Evolutionary conservation across 768 basidiomycete genomes (phyloP), one percentile per base, ranked within the genome.

Genomic region (Hydnum rufescens): DNA sequence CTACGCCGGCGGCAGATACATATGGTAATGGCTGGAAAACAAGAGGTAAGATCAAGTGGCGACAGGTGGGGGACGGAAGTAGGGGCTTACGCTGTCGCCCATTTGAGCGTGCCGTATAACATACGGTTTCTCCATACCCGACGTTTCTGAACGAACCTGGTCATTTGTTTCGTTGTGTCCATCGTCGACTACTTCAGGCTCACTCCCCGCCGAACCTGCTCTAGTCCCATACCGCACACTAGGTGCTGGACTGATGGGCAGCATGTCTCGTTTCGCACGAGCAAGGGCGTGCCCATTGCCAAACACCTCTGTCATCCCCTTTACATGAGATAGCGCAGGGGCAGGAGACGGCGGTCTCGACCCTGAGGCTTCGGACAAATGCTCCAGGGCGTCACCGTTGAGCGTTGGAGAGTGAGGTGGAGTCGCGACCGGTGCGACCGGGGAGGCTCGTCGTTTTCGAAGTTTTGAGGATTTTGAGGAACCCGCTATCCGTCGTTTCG

Each of bases 1-100:
- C 59, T 36, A 59, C 57, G 2, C 57, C 58, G 16, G 57, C 59
- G 4, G 58, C 59, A 39, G 57, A 55, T 0, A 54, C 53, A 26
- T 54, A 52, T 1, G 57, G 58, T 19, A 59, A 26, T 13, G 57
- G 55, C 19, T 52, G 54, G 25, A 36, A 19, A 23, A 30, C 32
- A 25, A n/a, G 23, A 8, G 5, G 13, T 25, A 52, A 4, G 5
- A 25, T 23, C 43, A 3, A 53, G 53, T 53, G 19, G 19, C 8
- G 8, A 39, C 8, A 39, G 8, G 19, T 8, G 26, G 26, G 26
- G 44, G 13, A 26, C 13, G 8, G 44, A 47, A 47, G 36, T 22
- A 39, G 13, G 36, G 13, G 13, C 30, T 5, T 30, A 6, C 29
- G 44, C 13, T 54, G 49, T 19, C 61, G 49, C 52, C 64, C 64